Conservation (phyloP, 345 rosid species). For the Camelina laxa region DNA sequence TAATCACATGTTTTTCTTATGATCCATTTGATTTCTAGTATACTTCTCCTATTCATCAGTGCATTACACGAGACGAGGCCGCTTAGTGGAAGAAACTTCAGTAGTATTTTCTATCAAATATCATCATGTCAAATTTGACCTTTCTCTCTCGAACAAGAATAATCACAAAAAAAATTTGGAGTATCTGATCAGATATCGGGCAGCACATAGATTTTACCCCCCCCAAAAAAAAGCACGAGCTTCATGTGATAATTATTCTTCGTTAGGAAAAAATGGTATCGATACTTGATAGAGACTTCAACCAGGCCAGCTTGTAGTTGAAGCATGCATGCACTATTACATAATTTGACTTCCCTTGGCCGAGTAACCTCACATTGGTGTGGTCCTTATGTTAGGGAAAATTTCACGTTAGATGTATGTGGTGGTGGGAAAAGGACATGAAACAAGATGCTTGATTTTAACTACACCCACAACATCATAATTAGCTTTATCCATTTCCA, state of each 20-base stretch:
- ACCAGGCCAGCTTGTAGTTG: slow-evolving; percentile 27
- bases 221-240: background rate
- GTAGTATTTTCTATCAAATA: slow-evolving; percentile 26
- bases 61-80: slow-evolving; percentile 5
- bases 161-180: background rate
- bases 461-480: background rate
- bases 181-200: background rate
- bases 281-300: slow-evolving; percentile 40
- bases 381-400: slow-evolving; percentile 31
- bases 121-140: slow-evolving; percentile 12
- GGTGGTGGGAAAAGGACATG: slow-evolving; percentile 21
- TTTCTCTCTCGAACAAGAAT: slow-evolving; percentile 17
- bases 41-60: slow-evolving; percentile 5
- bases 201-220: background rate
- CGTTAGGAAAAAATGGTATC: slow-evolving; percentile 14
- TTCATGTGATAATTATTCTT: slow-evolving; percentile 30
- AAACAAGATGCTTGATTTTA: slow-evolving; percentile 11
- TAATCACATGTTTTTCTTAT: slow-evolving; percentile 33
- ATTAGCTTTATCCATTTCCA: background rate
- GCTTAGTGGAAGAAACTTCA: slow-evolving; percentile 28
- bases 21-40: slow-evolving; percentile 30
- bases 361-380: slow-evolving; percentile 8
- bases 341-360: background rate
- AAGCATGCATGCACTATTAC: slow-evolving; percentile 31
- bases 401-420: slow-evolving; percentile 28